A percentile compares a stretch with the other conserved stretches of the same genome.
Conservation (phyloP, 2,329 filamentous ascomycete species). For the Diaporthe caulivora region DNA sequence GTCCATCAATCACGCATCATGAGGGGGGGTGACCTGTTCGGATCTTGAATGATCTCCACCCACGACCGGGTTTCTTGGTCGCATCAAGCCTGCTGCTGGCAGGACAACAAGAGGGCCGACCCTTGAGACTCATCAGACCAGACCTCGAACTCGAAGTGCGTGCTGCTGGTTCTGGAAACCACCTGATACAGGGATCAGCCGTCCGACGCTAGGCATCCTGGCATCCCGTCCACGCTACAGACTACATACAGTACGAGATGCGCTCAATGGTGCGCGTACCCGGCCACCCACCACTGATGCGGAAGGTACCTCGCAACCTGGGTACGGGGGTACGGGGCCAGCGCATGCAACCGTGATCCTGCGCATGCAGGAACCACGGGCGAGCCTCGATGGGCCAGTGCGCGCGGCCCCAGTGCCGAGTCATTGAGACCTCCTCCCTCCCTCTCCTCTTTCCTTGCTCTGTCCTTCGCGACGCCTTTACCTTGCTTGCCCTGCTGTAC, state of each 20-base stretch:
- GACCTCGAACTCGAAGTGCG: background rate
- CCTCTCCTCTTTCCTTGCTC: background rate
- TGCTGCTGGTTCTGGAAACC: conserved; percentile 31
- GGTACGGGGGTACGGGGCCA: background rate
- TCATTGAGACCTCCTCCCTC: conserved; percentile 4
- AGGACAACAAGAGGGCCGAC: background rate
- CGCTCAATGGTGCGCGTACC: conserved; percentile 10
- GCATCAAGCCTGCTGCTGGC: conserved; percentile 13
- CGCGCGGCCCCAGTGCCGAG: conserved; percentile 13
- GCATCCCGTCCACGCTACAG: conserved; percentile 4
- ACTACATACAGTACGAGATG: no score
- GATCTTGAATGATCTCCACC: conserved; percentile 30
- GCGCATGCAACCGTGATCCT: conserved; percentile 7
- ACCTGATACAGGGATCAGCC: conserved; percentile 29
- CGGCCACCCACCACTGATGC: background rate
- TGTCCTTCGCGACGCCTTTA: background rate
- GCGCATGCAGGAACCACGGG: conserved; percentile 24
- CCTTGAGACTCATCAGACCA: background rate
- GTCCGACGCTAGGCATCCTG: conserved; percentile 16
- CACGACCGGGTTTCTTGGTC: conserved; percentile 27
- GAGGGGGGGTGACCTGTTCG: conserved; percentile 11
- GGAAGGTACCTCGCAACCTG: background rate
- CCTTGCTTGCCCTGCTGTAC: background rate
- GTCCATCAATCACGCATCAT: background rate
- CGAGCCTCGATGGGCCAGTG: background rate